phyloP scores from a whole-genome alignment of 208 protist species.

The Leishmania mexicana region DNA sequence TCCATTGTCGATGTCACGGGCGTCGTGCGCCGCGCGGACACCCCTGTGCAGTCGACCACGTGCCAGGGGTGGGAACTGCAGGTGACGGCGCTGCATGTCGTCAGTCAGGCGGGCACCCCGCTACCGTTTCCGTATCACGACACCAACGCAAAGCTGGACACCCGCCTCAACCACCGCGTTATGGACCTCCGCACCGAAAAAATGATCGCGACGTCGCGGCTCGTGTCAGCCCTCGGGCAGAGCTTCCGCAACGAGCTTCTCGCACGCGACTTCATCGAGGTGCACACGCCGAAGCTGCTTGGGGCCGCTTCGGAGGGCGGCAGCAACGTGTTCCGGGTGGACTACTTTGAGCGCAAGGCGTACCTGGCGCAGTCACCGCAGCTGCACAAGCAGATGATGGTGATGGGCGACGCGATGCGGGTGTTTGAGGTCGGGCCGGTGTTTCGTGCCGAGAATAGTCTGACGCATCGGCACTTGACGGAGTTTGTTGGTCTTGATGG shows the following conservation, averaged over 20 bases:
- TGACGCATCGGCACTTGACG: conserved; percentile 99
- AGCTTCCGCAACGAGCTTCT: conserved; percentile 92
- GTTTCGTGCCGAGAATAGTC: conserved; percentile 98
- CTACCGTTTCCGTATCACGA: conserved; percentile 92
- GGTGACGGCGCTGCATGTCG: conserved; percentile 43
- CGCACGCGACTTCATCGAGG: conserved; percentile 94
- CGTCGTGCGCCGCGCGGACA: conserved; percentile 31
- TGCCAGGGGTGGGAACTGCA: conserved; percentile 67
- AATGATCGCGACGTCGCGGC: conserved; percentile 91
- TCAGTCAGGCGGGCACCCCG: conserved; percentile 50
- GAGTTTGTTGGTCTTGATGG: conserved; percentile 99
- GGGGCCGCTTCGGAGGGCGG: conserved; percentile 92
- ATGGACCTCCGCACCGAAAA: conserved; percentile 97
- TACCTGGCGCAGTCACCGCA: conserved; percentile 99
- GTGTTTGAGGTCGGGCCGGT: conserved; percentile 97
- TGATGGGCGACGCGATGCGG: conserved; percentile 94
- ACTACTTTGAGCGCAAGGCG: conserved; percentile 81
- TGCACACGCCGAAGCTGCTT: conserved; percentile 99
- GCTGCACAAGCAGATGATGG: conserved; percentile 99
- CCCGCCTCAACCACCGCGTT: conserved; percentile 95
- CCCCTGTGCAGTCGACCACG: conserved; percentile 49
- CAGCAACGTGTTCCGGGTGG: conserved; percentile 74
- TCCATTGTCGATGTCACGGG: conserved; percentile 73
- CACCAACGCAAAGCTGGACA: conserved; percentile 85
- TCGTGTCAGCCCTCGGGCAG: conserved; percentile 84